Evolutionary conservation across 2,329 filamentous ascomycete species (phyloP), one percentile per base, ranked within the genome.

Genomic region (Fusarium transvaalense): DNA sequence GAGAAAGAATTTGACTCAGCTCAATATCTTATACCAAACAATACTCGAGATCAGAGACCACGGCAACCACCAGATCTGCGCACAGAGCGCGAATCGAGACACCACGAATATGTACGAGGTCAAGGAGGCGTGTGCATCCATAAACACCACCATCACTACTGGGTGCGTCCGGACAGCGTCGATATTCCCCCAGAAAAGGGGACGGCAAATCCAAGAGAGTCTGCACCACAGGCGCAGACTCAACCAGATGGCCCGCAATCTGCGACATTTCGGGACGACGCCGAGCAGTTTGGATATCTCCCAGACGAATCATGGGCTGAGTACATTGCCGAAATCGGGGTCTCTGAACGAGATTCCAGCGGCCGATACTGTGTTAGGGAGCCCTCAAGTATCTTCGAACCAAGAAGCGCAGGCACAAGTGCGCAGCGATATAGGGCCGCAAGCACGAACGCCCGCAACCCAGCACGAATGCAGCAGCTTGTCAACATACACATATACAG

Each of bases 61-160:
- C 45, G 50, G 27, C 55, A 48, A 34, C 31, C 65, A 68, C 29
- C 46, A 59, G 43, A 61, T 56, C 8, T 73, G 74, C 75, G 66
- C 61, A 55, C 61, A 73, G 42, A 69, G 56, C 27, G 56, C 67
- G 21, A 68, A 74, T 19, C 58, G 48, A 56, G 68, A 71, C 52
- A 73, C 71, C 52, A 67, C 48, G 39, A 64, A 61, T 51, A 76
- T 66, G 46, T 55, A 67, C 50, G 56, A 73, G 51, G 62, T 59
- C 55, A 69, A 50, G 69, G 66, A 21, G 37, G 71, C 64, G 72
- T 85, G 67, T 87, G 86, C 71, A 69, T 87, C 60, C 86, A 89
- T 75, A 86, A 83, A 67, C 87, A 89, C 71, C 86, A 89, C 71
- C 86, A 89, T 75, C 86, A 89, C 78, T 89, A 88, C 80, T 88